Base-by-base conservation (phyloP, 345 rosid species). In the Limnanthes douglasii region DNA sequence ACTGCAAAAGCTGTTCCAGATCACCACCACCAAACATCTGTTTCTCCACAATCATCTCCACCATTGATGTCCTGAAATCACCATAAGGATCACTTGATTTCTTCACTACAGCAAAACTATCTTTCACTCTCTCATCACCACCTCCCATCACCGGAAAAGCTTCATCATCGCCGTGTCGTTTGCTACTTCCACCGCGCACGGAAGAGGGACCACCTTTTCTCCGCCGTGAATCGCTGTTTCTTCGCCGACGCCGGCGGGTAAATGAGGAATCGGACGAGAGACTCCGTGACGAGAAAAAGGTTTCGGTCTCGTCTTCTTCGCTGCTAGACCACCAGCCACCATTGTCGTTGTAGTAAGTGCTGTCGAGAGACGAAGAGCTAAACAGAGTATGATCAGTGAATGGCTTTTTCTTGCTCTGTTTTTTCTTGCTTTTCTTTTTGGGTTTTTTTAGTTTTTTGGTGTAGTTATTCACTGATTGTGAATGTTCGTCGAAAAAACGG, bases 81-180 rank as follows among this genome's bases (percentile, higher is more conserved):
- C 63, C 70, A 33, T 61, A 65, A 1, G 94, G 94, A 31, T 74
- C 74, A 5, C 67, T 51, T 0, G 94, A 81, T 34, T 70, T 64
- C 75, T 77, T 81, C 66, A 75, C 95, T 39, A 86, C 83, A 0
- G 93, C 97, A 15, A 73, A 70, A 65, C 94, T 82, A 25, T 62
- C 93, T 28, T 65, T 64, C 22, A 78, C 74, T 41, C 67, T 61
- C 34, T 62, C 55, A 26, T 26, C n/a, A n/a, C n/a, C n/a, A 11
- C 30, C 60, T 4, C 12, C 54, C 36, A 30, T 43, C 29, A 50
- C 9, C 3, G 54, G 54, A 36, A 50, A 9, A 18, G 11, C 3
- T 26, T 2, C 3, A 6, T 2, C 30, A 2, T 12, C 30, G 6
- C n/a, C 2, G 30, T n/a, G n/a, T n/a, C n/a, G n/a, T n/a, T n/a